Evolutionary conservation across 2,329 filamentous ascomycete species (phyloP).

Genomic region (Botryosphaeria dothidea): DNA sequence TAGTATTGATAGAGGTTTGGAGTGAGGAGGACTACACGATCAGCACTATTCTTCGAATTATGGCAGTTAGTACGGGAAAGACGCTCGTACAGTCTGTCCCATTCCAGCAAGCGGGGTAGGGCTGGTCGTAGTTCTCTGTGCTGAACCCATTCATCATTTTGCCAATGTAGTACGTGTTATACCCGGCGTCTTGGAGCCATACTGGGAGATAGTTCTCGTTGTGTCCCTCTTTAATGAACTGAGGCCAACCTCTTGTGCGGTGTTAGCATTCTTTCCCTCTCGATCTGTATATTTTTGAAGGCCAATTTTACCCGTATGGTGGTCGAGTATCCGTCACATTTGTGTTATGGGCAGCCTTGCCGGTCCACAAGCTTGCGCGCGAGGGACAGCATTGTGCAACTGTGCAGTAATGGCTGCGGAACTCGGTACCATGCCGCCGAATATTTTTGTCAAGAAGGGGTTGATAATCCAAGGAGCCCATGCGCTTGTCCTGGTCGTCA

Average conservation of each 20-base stretch:
- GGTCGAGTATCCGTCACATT: slow-evolving; percentile 64
- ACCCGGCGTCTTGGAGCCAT: slow-evolving; percentile 68
- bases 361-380: slow-evolving; percentile 65
- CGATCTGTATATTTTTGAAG: slow-evolving; percentile 26
- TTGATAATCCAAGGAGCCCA: slow-evolving; percentile 64
- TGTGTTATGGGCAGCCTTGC: slow-evolving; percentile 68
- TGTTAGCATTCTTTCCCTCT: not conserved
- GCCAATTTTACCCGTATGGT: slow-evolving; percentile 45
- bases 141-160: slow-evolving; percentile 70
- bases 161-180: slow-evolving; percentile 70
- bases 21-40: slow-evolving; percentile 55
- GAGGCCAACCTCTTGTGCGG: slow-evolving; percentile 55
- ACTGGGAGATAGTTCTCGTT: slow-evolving; percentile 69
- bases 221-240: slow-evolving; percentile 64
- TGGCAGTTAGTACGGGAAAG: no score
- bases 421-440: slow-evolving; percentile 59
- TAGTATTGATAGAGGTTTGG: slow-evolving; percentile 69
- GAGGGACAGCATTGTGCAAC: slow-evolving; percentile 68
- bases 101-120: slow-evolving; percentile 61
- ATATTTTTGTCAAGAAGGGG: slow-evolving; percentile 59
- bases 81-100: slow-evolving; percentile 37
- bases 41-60: no score
- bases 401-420: slow-evolving; percentile 65
- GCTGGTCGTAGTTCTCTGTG: slow-evolving; percentile 60
- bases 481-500: slow-evolving; percentile 66